These are phyloP conservation scores for Trichoderma guizhouense DNA, from an alignment of 2,329 filamentous ascomycete species.

Conservation along the genomic window DNA sequence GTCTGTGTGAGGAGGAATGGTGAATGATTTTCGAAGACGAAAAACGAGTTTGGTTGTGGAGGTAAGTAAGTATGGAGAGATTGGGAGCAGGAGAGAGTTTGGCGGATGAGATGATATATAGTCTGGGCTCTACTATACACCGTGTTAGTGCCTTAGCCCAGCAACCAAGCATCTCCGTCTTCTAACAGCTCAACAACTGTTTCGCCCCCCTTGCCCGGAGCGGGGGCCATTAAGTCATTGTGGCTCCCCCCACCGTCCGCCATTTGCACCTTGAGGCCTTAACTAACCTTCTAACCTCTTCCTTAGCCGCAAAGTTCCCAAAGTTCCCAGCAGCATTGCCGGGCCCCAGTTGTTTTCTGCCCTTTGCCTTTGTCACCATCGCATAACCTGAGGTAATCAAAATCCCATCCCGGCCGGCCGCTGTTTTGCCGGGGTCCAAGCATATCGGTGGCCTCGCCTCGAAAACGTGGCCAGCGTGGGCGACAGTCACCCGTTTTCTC, in stretches of 20 bases:
- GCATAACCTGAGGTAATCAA: neutral
- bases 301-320: neutral
- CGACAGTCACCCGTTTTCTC: neutral
- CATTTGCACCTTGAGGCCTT: neutral
- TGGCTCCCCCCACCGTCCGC: neutral
- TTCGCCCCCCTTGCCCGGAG: slow-evolving; percentile 15
- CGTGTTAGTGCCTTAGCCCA: neutral
- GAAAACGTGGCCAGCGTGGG: neutral
- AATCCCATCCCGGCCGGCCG: neutral
- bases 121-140: neutral
- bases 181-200: neutral
- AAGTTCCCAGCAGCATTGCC: neutral
- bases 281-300: neutral
- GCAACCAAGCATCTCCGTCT: neutral
- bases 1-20: slow-evolving; percentile 20
- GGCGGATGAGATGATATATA: slow-evolving; percentile 1
- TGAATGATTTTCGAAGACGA: slow-evolving; percentile 1
- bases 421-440: neutral
- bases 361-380: neutral
- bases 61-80: neutral
- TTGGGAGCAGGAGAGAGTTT: neutral
- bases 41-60: neutral
- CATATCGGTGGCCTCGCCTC: neutral
- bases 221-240: slow-evolving; percentile 20
- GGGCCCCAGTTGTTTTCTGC: neutral